phyloP scores from a whole-genome alignment of 768 basidiomycete genomes.

The Fomitopsis serialis region DNA sequence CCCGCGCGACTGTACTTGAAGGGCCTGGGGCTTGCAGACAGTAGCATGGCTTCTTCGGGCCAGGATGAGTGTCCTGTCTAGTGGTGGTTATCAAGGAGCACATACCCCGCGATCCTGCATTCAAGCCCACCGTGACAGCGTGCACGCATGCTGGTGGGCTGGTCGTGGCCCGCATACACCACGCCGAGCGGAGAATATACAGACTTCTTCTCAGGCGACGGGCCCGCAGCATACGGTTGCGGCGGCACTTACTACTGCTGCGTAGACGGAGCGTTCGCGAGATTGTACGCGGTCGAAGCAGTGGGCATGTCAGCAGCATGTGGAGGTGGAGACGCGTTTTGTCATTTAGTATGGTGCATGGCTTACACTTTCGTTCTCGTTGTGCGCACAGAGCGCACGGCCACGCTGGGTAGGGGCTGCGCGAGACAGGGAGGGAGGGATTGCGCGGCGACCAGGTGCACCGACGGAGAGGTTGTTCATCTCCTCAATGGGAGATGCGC shows the following conservation, averaged over 20 bases:
- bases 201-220: constrained; percentile 16
- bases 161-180: constrained; percentile 28
- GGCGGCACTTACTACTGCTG: constrained; percentile 1
- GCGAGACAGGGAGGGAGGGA: constrained; percentile 15
- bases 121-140: constrained; percentile 27
- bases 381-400: constrained; percentile 63
- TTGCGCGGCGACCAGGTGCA: background rate
- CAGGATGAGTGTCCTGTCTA: no score
- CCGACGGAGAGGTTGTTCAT: constrained; percentile 16
- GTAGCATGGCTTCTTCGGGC: no score
- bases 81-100: no score
- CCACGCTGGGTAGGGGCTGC: constrained; percentile 28
- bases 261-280: constrained; percentile 19
- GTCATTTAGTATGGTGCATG: background rate
- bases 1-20: no score
- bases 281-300: constrained; percentile 7
- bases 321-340: constrained; percentile 13
- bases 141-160: constrained; percentile 23
- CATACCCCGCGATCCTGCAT: no score
- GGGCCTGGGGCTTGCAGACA: no score
- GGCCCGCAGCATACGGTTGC: background rate
- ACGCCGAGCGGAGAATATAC: constrained; percentile 35
- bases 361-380: constrained; percentile 48
- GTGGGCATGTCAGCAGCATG: no score
- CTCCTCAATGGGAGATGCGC: constrained; percentile 3